Evolutionary conservation across 176 grass and related monocot species (phyloP), one percentile per base, ranked within the genome.

Genomic region (Carex myosuroides): DNA sequence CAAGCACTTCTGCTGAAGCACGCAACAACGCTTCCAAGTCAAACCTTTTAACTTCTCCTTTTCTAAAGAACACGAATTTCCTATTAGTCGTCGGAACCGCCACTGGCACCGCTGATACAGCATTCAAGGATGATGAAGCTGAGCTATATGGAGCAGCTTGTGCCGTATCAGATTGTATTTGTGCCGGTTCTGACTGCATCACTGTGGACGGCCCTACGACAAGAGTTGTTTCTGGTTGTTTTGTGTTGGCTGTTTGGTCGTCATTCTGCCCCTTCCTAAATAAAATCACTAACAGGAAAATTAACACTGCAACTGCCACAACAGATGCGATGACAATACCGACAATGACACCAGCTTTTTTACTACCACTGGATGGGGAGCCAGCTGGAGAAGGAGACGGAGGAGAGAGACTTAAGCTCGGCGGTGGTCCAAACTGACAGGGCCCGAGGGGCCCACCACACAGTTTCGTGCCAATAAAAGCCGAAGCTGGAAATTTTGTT

Each of bases 1-100:
- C 91, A 5, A 97, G 84, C 16, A 97, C 94, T 86, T 97, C 91
- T 2, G 94, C 94, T 0, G 94, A 97, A 1, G 94, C 94, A 13
- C 92, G 83, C 13, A 97, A 80, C 86, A 97, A 79, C 60, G 89
- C 90, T 66, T 97, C 91, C 68, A 97, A 61, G 18, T 94, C 86
- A n/a, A 93, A 97, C 4, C 78, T 85, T 4, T 48, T 1, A 52
- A 58, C 61, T 13, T 88, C 88, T 13, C 82, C 46, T 5, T 81
- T 86, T 8, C 76, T 86, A 50, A 94, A 92, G 90, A 97, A 97
- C 2, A 89, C 29, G 46, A 97, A 83, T 75, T 88, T 97, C 85
- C 94, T 92, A 21, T 78, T 50, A 50, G 46, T 50, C 10, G 8
- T 83, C 0, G 82, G 88, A 79, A 8, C 88, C 83, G 4, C 41